Evolutionary conservation across 2,329 filamentous ascomycete genomes (phyloP), one percentile per base, ranked within the genome.

Genomic region (Aspergillus unguis): DNA sequence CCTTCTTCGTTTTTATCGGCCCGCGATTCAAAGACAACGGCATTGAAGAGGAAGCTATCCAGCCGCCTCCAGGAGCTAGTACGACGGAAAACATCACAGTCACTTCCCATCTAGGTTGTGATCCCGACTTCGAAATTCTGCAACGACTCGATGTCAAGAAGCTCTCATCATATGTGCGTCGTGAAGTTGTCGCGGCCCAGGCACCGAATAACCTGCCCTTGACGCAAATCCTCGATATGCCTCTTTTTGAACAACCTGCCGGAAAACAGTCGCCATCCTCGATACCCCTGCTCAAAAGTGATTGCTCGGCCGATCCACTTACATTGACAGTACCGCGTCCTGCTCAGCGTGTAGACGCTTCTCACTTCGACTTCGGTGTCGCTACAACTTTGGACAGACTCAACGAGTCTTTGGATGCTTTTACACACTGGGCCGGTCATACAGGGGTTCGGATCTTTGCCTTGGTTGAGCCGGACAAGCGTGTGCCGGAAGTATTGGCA

Each of bases 311-410:
- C 1, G 65, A 79, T 17, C 71, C 77, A 2, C 65, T 85, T 17
- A 61, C 69, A 0, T 62, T 85, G 5, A 61, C 71, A 3, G 79
- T 84, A 0, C 75, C 80, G 0, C 58, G 60, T 0, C 72, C 76
- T 1, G 74, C 77, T 0, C 61, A 64, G 29, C 60, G 67, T 29
- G 71, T 72, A 6, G 80, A 81, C 56, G 69, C 73, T 0, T 70
- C 71, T 4, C 75, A 83, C 47, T 73, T 84, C 41, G 66, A 82
- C 52, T 85, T 85, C 55, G 82, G 81, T 50, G 75, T 85, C 4
- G 80, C 82, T 0, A 83, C 81, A 25, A 77, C 72, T 6, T 71
- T 78, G 31, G 71, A 74, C 27, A 75, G 82, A 32, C 65, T 85
- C 50, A 67, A 75, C 36, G 72, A 75, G 5, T 80, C 81, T 1